Base-by-base conservation (phyloP, 768 basidiomycete species). In the Pisolithus marmoratus region DNA sequence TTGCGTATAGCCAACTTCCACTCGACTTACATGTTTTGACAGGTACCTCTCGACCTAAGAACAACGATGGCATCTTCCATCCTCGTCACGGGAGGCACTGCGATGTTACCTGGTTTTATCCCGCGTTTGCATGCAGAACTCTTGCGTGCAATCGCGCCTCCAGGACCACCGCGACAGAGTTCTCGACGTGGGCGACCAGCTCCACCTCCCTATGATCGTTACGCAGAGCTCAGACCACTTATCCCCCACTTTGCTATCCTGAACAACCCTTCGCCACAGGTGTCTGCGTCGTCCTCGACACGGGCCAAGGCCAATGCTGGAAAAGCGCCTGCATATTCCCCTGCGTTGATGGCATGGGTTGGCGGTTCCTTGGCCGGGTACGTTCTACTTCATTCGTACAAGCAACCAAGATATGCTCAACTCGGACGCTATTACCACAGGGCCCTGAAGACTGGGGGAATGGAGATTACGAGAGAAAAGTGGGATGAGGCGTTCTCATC, bases 341-440 rank as follows among this genome's bases (percentile, higher is more conserved):
- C 93, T 1, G 82, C 84, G 1, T 75, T 83, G 31, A 74, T 94
- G 70, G 78, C 86, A 0, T 99, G 95, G 95, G 83, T 99, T 11
- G 95, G 95, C 4, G 95, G 92, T 0, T 93, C 90, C 20, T 65
- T 98, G 19, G 91, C 94, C 2, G 95, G 94, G 87, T 93, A 67
- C 56, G 84, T 76, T 29, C 34, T 34, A 11, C 36, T 31, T 20
- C 24, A 37, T 24, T 48, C 29, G 11, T 22, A 20, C 26, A n/a
- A 46, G 22, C 15, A 3, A 9, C 14, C 40, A 51, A 40, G 20
- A 51, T 19, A 49, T 54, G 36, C 38, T 9, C 0, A 46, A 38
- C 5, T 17, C 9, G 43, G 9, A 11, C 8, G 14, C 34, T 57
- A 0, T 26, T 49, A 31, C 20, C 50, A 19, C 53, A 93, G 92